phyloP scores from a whole-genome alignment of 139 green algal genomes.

The Chlorella sp. region DNA sequence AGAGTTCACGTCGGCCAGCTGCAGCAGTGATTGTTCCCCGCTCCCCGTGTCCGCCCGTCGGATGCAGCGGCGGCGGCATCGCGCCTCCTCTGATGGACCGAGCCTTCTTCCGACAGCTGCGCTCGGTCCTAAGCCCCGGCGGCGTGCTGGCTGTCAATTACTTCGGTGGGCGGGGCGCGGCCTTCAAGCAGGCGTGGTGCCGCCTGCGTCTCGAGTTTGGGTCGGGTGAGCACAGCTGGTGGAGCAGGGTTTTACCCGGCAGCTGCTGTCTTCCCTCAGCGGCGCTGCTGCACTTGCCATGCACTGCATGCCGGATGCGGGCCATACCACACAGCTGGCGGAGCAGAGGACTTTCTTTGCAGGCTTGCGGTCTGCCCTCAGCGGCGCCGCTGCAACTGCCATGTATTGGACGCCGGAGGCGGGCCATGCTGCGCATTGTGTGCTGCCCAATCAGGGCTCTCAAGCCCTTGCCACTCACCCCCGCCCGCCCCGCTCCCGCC shows the following conservation, averaged over 20 bases:
- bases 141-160: slow-evolving; percentile 32
- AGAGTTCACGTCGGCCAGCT: no score
- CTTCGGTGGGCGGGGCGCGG: neutral
- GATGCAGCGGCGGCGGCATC: slow-evolving; percentile 11
- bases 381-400: neutral
- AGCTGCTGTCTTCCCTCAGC: neutral
- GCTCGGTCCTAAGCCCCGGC: neutral
- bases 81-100: neutral
- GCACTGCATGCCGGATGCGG: neutral
- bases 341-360: no score
- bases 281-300: neutral
- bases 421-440: no score
- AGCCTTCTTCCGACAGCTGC: slow-evolving; percentile 12
- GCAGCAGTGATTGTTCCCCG: neutral
- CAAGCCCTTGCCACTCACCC: neutral
- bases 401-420: no score
- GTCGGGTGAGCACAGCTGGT: neutral
- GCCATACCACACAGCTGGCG: neutral
- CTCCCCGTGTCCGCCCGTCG: neutral
- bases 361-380: neutral
- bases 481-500: neutral
- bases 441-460: no score
- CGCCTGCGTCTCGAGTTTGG: slow-evolving; percentile 16
- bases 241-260: neutral
- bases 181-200: slow-evolving; percentile 31